These are phyloP conservation scores for Pseudocercospora vitis DNA, from an alignment of 2,329 filamentous ascomycete species.

Conservation along the genomic window DNA sequence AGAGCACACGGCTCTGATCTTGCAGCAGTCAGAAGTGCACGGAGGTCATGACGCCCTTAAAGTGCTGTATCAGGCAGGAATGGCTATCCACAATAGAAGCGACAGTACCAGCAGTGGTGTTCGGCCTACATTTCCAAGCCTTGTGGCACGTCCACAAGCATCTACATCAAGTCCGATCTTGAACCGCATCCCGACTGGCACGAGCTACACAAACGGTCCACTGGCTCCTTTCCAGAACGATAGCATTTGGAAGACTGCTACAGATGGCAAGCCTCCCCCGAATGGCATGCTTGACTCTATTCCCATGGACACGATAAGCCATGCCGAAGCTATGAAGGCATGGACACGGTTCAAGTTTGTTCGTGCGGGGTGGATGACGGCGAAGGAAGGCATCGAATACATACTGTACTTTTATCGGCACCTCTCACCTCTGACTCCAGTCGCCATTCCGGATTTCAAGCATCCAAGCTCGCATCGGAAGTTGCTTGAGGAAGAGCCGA, in stretches of 20 bases:
- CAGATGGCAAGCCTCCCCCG: conserved; percentile 25
- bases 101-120: conserved; percentile 44
- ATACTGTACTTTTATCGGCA: conserved; percentile 95
- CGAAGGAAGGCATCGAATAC: conserved; percentile 88
- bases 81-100: conserved; percentile 51
- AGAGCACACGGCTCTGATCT: conserved; percentile 59
- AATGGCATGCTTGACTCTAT: conserved; percentile 26
- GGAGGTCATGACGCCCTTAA: conserved; percentile 91
- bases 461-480: conserved; percentile 76
- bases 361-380: conserved; percentile 94
- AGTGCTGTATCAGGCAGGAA: conserved; percentile 75
- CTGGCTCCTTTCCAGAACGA: conserved; percentile 28
- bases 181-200: conserved; percentile 9
- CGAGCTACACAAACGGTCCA: conserved; percentile 26
- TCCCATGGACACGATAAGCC: conserved; percentile 38
- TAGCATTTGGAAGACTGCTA: conserved; percentile 27
- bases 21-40: conserved; percentile 70
- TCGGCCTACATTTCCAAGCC: conserved; percentile 29
- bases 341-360: conserved; percentile 94
- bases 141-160: conserved; percentile 26
- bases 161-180: conserved; percentile 30
- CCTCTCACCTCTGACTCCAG: conserved; percentile 87
- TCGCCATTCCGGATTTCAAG: conserved; percentile 86
- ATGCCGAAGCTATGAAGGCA: conserved; percentile 71
- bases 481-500: conserved; percentile 85